Evolutionary conservation across 305 asterid genomes (phyloP).

Genomic region (Rubia occidens): DNA sequence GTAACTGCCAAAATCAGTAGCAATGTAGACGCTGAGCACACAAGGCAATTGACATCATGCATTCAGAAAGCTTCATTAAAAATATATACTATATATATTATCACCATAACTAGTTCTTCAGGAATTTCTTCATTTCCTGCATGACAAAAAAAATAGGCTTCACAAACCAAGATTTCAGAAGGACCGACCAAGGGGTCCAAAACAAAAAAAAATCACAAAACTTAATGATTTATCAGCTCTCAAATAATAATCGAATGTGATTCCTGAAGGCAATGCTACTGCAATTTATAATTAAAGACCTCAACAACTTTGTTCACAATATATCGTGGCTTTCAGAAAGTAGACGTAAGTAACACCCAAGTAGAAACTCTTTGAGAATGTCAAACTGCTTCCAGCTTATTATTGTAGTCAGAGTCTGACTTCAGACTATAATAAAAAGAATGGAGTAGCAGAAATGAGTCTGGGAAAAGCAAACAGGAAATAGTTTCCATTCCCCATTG

Average conservation of each 20-base stretch:
- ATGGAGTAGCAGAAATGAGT: not conserved
- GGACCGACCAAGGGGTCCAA: not conserved
- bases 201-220: constrained; percentile 11
- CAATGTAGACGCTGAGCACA: constrained; percentile 11
- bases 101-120: constrained; percentile 62
- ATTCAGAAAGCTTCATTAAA: constrained; percentile 12
- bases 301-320: not conserved
- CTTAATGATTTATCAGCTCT: constrained; percentile 8
- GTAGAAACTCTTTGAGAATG: not conserved
- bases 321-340: not conserved
- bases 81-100: not conserved
- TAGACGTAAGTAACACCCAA: not conserved
- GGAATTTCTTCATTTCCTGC: constrained; percentile 90
- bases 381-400: not conserved
- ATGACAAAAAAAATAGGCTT: constrained; percentile 27
- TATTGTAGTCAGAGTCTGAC: not conserved
- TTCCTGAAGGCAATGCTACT: not conserved
- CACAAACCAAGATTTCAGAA: constrained; percentile 15
- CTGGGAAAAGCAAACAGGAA: not conserved
- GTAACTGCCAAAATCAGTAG: constrained; percentile 40
- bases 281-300: not conserved
- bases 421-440: not conserved
- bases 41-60: not conserved
- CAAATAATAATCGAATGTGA: not conserved
- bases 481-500: not conserved